Conservation (phyloP, 225 moss, liverwort and hornwort genomes). For the Ulota crispa region DNA sequence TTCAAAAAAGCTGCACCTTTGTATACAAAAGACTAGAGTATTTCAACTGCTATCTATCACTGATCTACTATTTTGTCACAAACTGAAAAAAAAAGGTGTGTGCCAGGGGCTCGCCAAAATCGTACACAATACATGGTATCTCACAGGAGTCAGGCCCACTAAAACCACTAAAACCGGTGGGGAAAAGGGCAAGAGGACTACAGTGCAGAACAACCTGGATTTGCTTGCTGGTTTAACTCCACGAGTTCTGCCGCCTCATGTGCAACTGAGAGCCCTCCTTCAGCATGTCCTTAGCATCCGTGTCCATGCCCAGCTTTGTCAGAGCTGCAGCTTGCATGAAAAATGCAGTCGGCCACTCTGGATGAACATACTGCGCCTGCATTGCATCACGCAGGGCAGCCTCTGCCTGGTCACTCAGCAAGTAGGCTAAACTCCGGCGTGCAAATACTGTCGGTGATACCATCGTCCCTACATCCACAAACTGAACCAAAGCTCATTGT, state of each 20-base stretch:
- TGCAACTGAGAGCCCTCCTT: slow-evolving; percentile 84
- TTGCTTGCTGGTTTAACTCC: slow-evolving; percentile 36
- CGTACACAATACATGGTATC: slow-evolving; percentile 27
- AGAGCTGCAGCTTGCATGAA: slow-evolving; percentile 96
- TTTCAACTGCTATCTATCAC: background rate
- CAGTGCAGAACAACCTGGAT: slow-evolving; percentile 5
- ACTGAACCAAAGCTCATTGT: slow-evolving; percentile 45
- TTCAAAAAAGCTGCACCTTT: slow-evolving; percentile 14
- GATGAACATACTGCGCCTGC: slow-evolving; percentile 93
- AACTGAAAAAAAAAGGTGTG: background rate
- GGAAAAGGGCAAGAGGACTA: background rate
- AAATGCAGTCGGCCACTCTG: slow-evolving; percentile 94
- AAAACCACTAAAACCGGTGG: slow-evolving; percentile 6
- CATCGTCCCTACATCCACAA: slow-evolving; percentile 95
- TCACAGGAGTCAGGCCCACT: slow-evolving; percentile 7
- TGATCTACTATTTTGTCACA: slow-evolving; percentile 11
- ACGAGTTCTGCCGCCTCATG: slow-evolving; percentile 67
- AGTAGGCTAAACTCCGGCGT: slow-evolving; percentile 81
- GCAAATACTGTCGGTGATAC: slow-evolving; percentile 94
- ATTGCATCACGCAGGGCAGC: slow-evolving; percentile 93
- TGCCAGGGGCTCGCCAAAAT: slow-evolving; percentile 23
- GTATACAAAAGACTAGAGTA: background rate
- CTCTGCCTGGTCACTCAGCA: slow-evolving; percentile 89
- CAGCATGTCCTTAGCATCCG: slow-evolving; percentile 93
- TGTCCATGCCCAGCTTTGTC: slow-evolving; percentile 86